Evolutionary conservation across 2,329 filamentous ascomycete species (phyloP).

Genomic region (Colletotrichum eremochloae): DNA sequence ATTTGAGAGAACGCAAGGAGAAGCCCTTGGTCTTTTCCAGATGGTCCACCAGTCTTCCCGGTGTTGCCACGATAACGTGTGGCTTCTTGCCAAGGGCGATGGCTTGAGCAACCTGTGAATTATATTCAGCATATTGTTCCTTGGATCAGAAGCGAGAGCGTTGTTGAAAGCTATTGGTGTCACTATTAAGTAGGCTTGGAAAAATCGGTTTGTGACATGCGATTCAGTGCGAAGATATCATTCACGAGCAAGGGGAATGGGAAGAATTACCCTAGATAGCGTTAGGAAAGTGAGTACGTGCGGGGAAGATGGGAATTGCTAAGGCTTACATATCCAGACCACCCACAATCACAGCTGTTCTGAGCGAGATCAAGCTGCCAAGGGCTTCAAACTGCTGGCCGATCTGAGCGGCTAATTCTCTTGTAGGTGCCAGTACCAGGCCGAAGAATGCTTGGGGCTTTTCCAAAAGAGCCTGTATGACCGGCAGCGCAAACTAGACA

Average conservation of each 20-base stretch:
- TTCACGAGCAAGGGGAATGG: background rate
- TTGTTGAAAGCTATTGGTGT: background rate
- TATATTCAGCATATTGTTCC: background rate
- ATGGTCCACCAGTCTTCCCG: constrained; percentile 71
- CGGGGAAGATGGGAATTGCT: background rate
- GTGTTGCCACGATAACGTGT: constrained; percentile 84
- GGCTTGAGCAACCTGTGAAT: constrained; percentile 77
- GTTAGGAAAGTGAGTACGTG: background rate
- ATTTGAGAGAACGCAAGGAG: constrained; percentile 83
- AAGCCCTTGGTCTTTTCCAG: constrained; percentile 98
- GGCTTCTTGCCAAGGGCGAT: constrained; percentile 97
- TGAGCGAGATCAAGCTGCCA: constrained; percentile 87
- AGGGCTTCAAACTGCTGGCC: constrained; percentile 89
- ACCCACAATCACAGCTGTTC: constrained; percentile 88
- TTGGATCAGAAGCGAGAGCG: background rate
- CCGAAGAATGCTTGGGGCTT: constrained; percentile 88
- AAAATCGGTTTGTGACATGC: background rate
- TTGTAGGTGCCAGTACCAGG: constrained; percentile 92
- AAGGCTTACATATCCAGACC: constrained; percentile 82
- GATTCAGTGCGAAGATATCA: background rate
- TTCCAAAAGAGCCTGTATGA: constrained; percentile 90
- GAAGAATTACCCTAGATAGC: background rate
- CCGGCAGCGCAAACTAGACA: constrained; percentile 84
- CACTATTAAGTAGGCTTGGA: background rate
- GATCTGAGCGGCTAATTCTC: constrained; percentile 94